These are phyloP conservation scores for Apiospora saccharicola DNA, from an alignment of 2,329 filamentous ascomycete species.

Conservation along the genomic window DNA sequence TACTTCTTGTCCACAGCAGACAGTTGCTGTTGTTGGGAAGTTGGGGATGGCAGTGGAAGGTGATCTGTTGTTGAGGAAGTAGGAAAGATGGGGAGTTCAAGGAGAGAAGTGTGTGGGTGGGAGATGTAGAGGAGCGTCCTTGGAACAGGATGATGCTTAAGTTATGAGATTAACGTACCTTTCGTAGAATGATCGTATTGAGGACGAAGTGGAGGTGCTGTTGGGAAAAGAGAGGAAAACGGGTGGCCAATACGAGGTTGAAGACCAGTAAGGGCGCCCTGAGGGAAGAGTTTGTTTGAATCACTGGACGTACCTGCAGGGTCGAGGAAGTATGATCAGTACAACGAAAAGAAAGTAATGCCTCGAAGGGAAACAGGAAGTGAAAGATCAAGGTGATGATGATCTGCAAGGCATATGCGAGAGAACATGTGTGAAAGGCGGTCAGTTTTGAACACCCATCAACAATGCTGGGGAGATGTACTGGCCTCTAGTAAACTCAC, in stretches of 20 bases:
- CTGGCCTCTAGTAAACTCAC: background rate
- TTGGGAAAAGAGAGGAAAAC: background rate
- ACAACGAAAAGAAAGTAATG: background rate
- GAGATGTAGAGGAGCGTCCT: background rate
- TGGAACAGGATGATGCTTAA: background rate
- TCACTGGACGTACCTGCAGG: background rate
- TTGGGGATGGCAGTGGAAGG: background rate
- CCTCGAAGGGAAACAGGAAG: background rate
- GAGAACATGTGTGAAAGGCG: background rate
- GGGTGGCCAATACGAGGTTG: background rate
- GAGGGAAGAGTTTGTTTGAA: background rate
- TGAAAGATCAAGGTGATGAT: background rate
- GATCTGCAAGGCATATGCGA: too few species aligned
- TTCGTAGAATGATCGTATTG: background rate
- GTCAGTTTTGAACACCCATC: background rate
- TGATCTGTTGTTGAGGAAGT: background rate
- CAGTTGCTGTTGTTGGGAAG: background rate
- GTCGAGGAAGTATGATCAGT: background rate
- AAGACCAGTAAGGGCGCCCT: background rate
- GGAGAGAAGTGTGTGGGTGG: background rate
- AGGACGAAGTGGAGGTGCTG: background rate
- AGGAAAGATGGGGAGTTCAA: background rate
- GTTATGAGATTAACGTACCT: background rate
- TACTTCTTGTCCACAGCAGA: background rate
- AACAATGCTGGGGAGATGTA: background rate